Evolutionary conservation across 2,329 filamentous ascomycete genomes (phyloP), one percentile per base, ranked within the genome.

Genomic region (Aspergillus ibericus): DNA sequence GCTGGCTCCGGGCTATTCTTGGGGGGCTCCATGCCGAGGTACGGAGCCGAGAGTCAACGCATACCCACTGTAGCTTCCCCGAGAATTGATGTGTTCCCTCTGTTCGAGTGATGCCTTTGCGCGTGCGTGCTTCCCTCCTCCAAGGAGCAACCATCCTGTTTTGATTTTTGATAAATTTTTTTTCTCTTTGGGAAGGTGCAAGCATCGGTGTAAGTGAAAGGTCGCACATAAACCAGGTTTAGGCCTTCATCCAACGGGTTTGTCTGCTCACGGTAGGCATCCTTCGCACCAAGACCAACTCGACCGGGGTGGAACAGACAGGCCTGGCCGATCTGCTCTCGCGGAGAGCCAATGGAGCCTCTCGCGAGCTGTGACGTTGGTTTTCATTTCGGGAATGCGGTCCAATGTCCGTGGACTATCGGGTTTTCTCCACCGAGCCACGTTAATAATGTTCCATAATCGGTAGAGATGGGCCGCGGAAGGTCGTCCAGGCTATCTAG

Each of bases 351-450:
- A 29, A 48, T 29, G 44, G 64, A 62, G 61, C 53, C 49, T 54
- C 59, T 60, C 13, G 38, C 18, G 38, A 42, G 38, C 18, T 53
- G 58, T 59, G 60, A 62, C 56, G 55, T 56, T 60, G 55, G 40
- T 56, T 55, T 56, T 66, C 62, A 61, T 67, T 67, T 66, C 65
- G 65, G 64, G 59, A 56, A 59, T 53, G 56, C 63, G 60, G 62
- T 61, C 56, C 62, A 66, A 63, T 62, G 56, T 56, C 62, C 63
- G 58, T 59, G 55, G 60, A 53, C 56, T 63, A 62, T 65, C 59
- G 55, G 53, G 57, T 53, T 62, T 62, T 60, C 63, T 59, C 65
- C 65, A 67, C 66, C 56, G 38, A 58, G 56, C 61, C 55, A 65
- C 62, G 60, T 63, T 61, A 61, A 51, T 55, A 61, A 51, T 55